Evolutionary conservation across 306 rosid genomes (phyloP).

Genomic region (Lathyrus sativus): DNA sequence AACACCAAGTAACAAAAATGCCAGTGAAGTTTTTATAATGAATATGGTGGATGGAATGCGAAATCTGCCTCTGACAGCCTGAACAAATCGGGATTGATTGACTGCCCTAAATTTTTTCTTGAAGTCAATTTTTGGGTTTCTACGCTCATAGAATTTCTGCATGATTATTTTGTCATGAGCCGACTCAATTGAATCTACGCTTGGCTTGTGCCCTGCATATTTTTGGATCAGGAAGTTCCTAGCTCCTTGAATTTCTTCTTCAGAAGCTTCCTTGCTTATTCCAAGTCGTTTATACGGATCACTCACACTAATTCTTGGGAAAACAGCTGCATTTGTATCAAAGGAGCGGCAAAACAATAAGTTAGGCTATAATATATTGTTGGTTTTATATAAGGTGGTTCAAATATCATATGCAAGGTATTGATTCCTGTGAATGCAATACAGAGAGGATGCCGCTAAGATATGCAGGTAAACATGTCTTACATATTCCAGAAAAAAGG

Average conservation of each 20-base stretch:
- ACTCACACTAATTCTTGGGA: conserved; percentile 85
- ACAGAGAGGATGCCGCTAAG: conserved; percentile 6
- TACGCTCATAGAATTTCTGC: conserved; percentile 78
- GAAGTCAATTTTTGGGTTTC: conserved; percentile 79
- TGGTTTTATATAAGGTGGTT: conserved; percentile 28
- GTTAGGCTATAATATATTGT: conserved; percentile 10
- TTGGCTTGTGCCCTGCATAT: conserved; percentile 84
- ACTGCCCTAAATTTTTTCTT: conserved; percentile 83
- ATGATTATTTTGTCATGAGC: conserved; percentile 92
- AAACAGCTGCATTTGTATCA: conserved; percentile 67
- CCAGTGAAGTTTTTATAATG: conserved; percentile 71
- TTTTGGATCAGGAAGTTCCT: conserved; percentile 87
- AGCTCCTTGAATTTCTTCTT: conserved; percentile 92
- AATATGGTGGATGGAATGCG: conserved; percentile 73
- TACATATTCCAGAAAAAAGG: neutral
- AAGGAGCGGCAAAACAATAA: conserved; percentile 35
- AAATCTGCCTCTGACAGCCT: conserved; percentile 76
- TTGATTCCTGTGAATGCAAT: conserved; percentile 11
- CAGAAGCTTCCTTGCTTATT: conserved; percentile 90
- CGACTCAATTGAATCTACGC: conserved; percentile 91
- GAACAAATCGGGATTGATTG: conserved; percentile 73
- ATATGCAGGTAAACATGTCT: conserved; percentile 8
- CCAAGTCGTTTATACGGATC: conserved; percentile 98
- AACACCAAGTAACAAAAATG: conserved; percentile 71
- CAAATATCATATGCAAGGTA: conserved; percentile 17